These are phyloP conservation scores for Fusarium armeniacum DNA, from an alignment of 2,329 filamentous ascomycete genomes.

Conservation along the genomic window DNA sequence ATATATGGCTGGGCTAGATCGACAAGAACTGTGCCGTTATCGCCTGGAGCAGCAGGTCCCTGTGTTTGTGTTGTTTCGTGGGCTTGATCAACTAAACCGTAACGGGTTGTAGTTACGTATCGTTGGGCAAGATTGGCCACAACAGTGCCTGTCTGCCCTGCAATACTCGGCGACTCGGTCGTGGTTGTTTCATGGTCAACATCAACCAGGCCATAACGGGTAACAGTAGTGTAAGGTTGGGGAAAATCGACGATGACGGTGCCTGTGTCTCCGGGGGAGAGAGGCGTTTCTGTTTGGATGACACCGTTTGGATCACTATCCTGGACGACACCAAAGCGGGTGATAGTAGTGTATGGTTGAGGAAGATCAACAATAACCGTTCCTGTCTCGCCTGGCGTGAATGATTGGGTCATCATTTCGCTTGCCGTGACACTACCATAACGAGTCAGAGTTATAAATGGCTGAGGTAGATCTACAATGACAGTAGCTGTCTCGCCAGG, in stretches of 20 bases:
- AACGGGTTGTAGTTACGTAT: neutral
- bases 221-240: neutral
- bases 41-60: neutral
- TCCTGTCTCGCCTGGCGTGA: neutral
- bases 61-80: neutral
- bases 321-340: neutral
- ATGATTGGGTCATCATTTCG: neutral
- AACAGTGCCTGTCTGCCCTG: neutral
- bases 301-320: neutral
- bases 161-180: neutral
- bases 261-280: neutral
- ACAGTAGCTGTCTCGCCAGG: neutral
- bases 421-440: neutral
- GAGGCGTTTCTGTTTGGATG: neutral
- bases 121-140: neutral
- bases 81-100: neutral
- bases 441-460: neutral
- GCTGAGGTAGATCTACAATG: neutral
- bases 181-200: neutral
- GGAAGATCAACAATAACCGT: neutral
- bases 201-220: neutral
- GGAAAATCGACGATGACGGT: constrained; percentile 4
- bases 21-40: neutral
- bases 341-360: neutral
- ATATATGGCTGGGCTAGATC: constrained; percentile 2